phyloP scores from a whole-genome alignment of 805 yeast genomes.

The Clavispora carvajalis region DNA sequence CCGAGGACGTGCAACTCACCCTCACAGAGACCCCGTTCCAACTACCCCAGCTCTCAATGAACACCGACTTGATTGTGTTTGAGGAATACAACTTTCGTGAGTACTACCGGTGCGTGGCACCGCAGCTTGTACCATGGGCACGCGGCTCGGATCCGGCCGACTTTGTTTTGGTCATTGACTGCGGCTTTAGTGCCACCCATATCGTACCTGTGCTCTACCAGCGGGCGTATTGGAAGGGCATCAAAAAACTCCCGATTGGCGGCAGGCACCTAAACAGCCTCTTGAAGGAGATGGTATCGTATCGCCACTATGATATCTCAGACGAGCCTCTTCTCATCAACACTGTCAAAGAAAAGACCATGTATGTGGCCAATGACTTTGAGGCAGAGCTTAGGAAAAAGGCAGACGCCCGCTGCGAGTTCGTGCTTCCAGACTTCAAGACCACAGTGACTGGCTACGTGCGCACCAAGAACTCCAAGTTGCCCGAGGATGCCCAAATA shows the following conservation, averaged over 20 bases:
- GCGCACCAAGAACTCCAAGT: constrained; percentile 24
- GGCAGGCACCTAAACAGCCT: constrained; percentile 82
- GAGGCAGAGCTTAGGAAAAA: constrained; percentile 38
- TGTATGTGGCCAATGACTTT: constrained; percentile 64
- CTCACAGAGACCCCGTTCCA: constrained; percentile 80
- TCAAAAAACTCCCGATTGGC: constrained; percentile 75
- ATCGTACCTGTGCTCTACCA: constrained; percentile 81
- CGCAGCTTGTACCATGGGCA: constrained; percentile 58
- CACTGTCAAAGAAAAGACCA: constrained; percentile 74
- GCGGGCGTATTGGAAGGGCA: constrained; percentile 68
- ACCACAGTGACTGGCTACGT: constrained; percentile 75
- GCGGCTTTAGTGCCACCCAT: constrained; percentile 86
- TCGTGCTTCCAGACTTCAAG: constrained; percentile 83
- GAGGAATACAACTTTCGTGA: constrained; percentile 85
- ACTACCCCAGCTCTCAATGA: constrained; percentile 72
- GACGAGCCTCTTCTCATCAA: constrained; percentile 85
- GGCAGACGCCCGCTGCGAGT: constrained; percentile 47
- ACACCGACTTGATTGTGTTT: constrained; percentile 86
- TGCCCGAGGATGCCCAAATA: constrained; percentile 53
- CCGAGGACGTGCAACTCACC: constrained; percentile 53
- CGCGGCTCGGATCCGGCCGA: constrained; percentile 30
- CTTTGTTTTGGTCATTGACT: constrained; percentile 76
- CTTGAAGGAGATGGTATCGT: constrained; percentile 78
- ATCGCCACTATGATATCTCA: constrained; percentile 86
- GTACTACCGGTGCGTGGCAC: constrained; percentile 62